Percentiles rank a stretch among this genome's conserved stretches.
Conservation (phyloP, 73 alveolate genomes). For the Symbiodinium pilosum region DNA sequence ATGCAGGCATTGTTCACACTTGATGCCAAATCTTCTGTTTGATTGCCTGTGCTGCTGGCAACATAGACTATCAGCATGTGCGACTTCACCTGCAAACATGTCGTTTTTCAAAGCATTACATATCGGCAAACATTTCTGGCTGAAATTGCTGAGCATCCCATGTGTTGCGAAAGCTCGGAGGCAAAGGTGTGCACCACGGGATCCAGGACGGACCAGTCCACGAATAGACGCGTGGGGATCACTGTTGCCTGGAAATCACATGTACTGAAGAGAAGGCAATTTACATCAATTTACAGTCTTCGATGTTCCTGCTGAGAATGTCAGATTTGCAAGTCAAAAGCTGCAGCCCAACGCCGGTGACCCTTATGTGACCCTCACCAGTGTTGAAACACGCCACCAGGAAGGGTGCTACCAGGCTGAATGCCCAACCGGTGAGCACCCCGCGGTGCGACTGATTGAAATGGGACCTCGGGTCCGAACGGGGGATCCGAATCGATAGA, state of each 20-base stretch:
- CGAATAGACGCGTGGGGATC: constrained; percentile 78
- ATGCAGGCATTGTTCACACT: constrained; percentile 28
- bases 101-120: too few species aligned
- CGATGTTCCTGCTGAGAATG: too few species aligned
- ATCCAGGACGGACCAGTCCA: constrained; percentile 75
- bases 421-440: constrained; percentile 64
- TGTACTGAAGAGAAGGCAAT: too few species aligned
- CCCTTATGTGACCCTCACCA: too few species aligned
- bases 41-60: not conserved
- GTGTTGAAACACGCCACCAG: too few species aligned
- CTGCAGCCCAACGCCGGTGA: too few species aligned
- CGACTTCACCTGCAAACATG: too few species aligned
- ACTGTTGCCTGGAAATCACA: constrained; percentile 38
- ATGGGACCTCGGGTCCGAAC: constrained; percentile 32
- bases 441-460: constrained; percentile 69
- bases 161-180: constrained; percentile 38
- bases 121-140: too few species aligned
- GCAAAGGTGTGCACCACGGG: constrained; percentile 93
- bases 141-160: constrained; percentile 20
- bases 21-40: constrained; percentile 43
- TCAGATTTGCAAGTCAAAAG: too few species aligned
- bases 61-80: too few species aligned
- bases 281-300: too few species aligned
- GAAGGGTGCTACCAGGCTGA: constrained; percentile 75
- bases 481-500: too few species aligned